Conservation (phyloP, 1,139 yeast species). For the Blastobotrys arbuscula region DNA sequence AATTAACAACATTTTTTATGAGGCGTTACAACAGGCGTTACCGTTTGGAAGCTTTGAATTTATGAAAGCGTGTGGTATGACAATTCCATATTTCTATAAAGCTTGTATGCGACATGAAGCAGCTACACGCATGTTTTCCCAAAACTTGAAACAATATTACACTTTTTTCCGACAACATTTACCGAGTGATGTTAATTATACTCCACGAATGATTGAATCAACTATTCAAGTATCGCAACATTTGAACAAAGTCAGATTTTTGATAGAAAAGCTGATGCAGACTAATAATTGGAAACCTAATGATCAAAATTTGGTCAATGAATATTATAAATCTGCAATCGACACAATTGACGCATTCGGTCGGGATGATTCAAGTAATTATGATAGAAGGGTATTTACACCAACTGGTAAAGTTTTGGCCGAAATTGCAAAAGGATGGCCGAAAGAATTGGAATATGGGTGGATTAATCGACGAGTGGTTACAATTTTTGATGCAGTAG, state of each 20-base stretch:
- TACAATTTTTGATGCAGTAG: slow-evolving; percentile 62
- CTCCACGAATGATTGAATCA: slow-evolving; percentile 59
- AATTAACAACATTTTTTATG: slow-evolving; percentile 77
- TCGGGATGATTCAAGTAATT: slow-evolving; percentile 38
- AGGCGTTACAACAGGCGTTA: slow-evolving; percentile 60
- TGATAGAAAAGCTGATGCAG: slow-evolving; percentile 51
- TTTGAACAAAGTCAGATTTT: slow-evolving; percentile 61
- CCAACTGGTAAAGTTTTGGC: slow-evolving; percentile 87
- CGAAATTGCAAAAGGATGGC: slow-evolving; percentile 84
- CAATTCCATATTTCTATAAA: slow-evolving; percentile 84
- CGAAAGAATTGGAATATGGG: slow-evolving; percentile 76
- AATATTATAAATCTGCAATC: slow-evolving; percentile 49
- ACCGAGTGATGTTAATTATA: slow-evolving; percentile 32
- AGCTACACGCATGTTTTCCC: slow-evolving; percentile 57
- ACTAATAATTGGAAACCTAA: slow-evolving; percentile 1
- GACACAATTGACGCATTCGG: slow-evolving; percentile 82
- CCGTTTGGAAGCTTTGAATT: slow-evolving; percentile 70
- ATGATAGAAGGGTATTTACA: slow-evolving; percentile 67
- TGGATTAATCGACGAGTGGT: slow-evolving; percentile 85
- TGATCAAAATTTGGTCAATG: slow-evolving; percentile 30
- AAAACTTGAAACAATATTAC: slow-evolving; percentile 35
- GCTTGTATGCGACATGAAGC: slow-evolving; percentile 94
- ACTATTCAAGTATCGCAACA: slow-evolving; percentile 67
- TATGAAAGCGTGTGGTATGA: slow-evolving; percentile 68
- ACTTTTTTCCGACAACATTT: slow-evolving; percentile 12